phyloP scores from a whole-genome alignment of 176 grass and related monocot species.

The Carex scoparia region DNA sequence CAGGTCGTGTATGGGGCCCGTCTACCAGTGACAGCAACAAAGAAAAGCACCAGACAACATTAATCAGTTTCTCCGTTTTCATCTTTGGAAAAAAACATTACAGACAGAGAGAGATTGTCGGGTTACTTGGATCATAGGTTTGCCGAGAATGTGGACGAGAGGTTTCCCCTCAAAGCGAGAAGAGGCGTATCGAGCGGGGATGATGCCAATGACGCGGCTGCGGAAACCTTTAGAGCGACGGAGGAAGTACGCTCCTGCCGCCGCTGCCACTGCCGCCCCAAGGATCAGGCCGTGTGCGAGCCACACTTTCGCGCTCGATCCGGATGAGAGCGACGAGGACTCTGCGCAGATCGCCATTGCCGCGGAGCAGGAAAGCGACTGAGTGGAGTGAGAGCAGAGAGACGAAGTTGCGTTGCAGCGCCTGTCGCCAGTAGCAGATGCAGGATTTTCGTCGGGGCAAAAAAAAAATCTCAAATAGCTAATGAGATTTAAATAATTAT shows the following conservation, averaged over 20 bases:
- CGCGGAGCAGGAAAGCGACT: background rate
- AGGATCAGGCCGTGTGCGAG: conserved; percentile 44
- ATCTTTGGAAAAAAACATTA: too few relatives aligned
- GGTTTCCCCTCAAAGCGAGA: conserved; percentile 89
- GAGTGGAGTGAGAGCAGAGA: background rate
- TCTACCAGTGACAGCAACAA: background rate
- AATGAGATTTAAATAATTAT: too few relatives aligned
- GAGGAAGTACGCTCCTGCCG: conserved; percentile 36
- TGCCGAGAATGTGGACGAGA: conserved; percentile 70
- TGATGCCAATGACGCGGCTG: conserved; percentile 61
- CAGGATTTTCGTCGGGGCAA: too few relatives aligned
- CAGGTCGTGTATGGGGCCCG: background rate
- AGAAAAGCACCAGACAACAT: background rate
- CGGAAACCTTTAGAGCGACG: conserved; percentile 44
- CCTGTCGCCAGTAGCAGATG: too few relatives aligned
- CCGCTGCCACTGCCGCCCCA: conserved; percentile 34
- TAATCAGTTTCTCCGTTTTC: background rate
- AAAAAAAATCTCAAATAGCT: too few relatives aligned
- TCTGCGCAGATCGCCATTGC: conserved; percentile 65
- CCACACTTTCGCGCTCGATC: conserved; percentile 29
- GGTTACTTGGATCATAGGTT: conserved; percentile 82
- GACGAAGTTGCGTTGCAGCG: too few relatives aligned
- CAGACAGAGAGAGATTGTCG: background rate
- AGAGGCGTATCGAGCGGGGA: conserved; percentile 86
- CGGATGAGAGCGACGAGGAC: conserved; percentile 21